These are phyloP conservation scores for Athelia sp. DNA, from an alignment of 1,284 basidiomycete genomes.

Conservation along the genomic window DNA sequence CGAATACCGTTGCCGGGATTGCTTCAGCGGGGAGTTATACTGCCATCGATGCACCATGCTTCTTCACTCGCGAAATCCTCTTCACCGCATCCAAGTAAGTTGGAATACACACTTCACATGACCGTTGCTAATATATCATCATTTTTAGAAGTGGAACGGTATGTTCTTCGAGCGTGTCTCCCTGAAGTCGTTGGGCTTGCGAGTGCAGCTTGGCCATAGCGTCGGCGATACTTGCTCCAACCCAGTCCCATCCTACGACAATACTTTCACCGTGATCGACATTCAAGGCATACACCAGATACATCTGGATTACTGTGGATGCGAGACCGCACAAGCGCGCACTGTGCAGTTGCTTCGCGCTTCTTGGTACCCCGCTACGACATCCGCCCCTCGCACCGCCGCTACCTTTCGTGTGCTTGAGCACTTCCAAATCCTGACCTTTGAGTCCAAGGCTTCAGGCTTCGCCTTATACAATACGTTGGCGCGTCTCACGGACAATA, in stretches of 20 bases:
- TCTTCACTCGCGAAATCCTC: constrained; percentile 2
- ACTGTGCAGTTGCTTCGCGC: constrained; percentile 20
- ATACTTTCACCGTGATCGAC: constrained; percentile 24
- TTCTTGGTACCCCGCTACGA: constrained; percentile 19
- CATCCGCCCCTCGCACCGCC: constrained; percentile 18
- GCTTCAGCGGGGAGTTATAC: constrained; percentile 3
- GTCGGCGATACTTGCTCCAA: constrained; percentile 7
- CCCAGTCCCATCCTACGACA: constrained; percentile 4
- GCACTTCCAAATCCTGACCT: constrained; percentile 17
- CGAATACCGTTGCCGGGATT: constrained; percentile 8
- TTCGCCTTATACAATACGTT: constrained; percentile 20
- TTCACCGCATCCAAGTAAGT: constrained; percentile 12
- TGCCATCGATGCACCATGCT: constrained; percentile 6
- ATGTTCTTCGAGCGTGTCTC: constrained; percentile 6
- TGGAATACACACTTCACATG: not conserved
- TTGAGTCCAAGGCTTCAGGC: constrained; percentile 14
- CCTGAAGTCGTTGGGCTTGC: constrained; percentile 13
- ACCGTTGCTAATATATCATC: no score
- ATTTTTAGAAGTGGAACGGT: not conserved
- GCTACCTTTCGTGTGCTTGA: constrained; percentile 20
- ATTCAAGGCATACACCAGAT: constrained; percentile 25
- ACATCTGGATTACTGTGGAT: constrained; percentile 26
- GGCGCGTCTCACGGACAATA: constrained; percentile 15
- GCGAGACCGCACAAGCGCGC: constrained; percentile 9
- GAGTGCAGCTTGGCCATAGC: constrained; percentile 20